Evolutionary conservation across 1,139 yeast genomes (phyloP), one percentile per base, ranked within the genome.

Genomic region (Torulaspora globosa): DNA sequence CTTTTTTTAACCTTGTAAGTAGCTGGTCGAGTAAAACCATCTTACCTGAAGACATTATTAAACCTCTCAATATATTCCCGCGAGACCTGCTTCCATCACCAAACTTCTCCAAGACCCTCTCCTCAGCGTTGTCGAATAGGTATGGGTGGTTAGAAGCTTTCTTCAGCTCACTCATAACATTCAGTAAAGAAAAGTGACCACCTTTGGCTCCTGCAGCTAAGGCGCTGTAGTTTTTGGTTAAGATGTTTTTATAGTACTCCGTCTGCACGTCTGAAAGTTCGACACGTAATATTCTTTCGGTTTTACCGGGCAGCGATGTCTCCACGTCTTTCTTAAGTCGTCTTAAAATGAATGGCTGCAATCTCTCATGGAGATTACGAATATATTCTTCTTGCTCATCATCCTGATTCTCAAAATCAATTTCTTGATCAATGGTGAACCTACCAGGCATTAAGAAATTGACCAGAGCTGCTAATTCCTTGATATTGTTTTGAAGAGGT

Each of bases 81-180:
- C 97, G 76, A 1, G 88, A 74, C 48, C 68, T 67, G 19, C 68
- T 64, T 6, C 81, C 76, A n/a, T 80, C 82, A 31, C 76, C 79
- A 41, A 77, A 74, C 49, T 80, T 79, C 5, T 78, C 72, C 51
- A 89, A 70, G 18, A 88, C 95, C 50, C 84, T 78, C 31, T 83
- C 84, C 67, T 94, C 99, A 2, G 96, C 97, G 48, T 86, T 86
- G 55, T 90, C 97, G 67, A 92, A 94, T 45, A 92, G 69, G 60
- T 92, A 94, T 1, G 99, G 98, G 65, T 92, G 99, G 61, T 94
- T 92, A 0, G 96, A 87, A 0, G 97, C 97, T 66, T 92, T 92
- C 60, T 92, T 94, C 69, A 92, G 75, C 66, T 94, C 98, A 60
- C 89, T 85, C 96, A 92, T 90, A 44, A 92, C 82, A 60, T 92